Evolutionary conservation across 2,329 filamentous ascomycete genomes (phyloP), one percentile per base, ranked within the genome.

Genomic region (Cladosporium sp.): DNA sequence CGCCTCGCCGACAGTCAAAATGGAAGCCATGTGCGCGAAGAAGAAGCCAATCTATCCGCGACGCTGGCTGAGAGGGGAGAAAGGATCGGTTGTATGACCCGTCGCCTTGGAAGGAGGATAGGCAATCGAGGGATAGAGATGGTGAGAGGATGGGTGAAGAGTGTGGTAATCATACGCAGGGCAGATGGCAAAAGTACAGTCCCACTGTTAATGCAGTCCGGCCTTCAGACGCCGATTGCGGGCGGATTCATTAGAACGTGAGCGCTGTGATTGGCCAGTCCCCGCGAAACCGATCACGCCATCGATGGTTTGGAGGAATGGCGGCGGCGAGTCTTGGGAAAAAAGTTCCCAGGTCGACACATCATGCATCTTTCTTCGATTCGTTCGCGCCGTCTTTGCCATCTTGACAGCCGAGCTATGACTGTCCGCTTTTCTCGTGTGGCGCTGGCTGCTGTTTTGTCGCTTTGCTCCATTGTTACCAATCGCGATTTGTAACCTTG

Each of bases 1-100:
- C 40, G 70, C 70, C 60, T 71, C 70, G 60, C 68, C 69, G 19
- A 66, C 67, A 39, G 66, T 68, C 48, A 64, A 47, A 59, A 72
- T 65, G 60, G 66, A 66, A 40, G 67, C 65, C 70, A 71, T 71
- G 48, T 20, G 64, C 45, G 53, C 55, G 39, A 51, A 48, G 40
- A 56, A 53, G 50, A 53, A 53, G 50, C 50, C 50, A 53, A 53
- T 53, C 50, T 53, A 53, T 53, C 50, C 50, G 50, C 50, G 37
- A 22, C 25, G 20, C 36, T 53, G 50, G 50, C 50, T 34, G 36
- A 19, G n/a, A 17, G 20, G 36, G 6, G 25, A 9, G 24, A 15
- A 32, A 10, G 28, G 28, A 9, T 32, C 12, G 8, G 24, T 35
- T 48, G 10, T 12, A 28, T 20, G 28, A 20, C 45, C 45, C 45